Percentiles rank a stretch among this genome's conserved stretches.
Evolutionary conservation across 805 yeast genomes (phyloP).

Genomic region (Yueomyces sp.): DNA sequence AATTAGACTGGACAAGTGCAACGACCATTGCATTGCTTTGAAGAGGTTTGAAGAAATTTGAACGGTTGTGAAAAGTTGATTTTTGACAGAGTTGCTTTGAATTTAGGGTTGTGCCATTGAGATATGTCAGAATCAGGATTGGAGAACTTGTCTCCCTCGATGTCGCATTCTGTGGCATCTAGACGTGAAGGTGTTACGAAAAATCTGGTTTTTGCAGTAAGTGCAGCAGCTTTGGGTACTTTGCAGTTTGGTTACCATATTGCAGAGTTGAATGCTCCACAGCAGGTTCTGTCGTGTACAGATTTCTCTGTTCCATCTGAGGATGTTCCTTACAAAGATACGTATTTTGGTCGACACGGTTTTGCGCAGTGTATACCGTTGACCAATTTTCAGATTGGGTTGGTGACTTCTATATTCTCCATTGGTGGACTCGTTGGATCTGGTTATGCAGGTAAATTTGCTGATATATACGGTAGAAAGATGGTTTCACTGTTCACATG

Average conservation of each 20-base stretch:
- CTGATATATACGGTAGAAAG: slow-evolving; percentile 56
- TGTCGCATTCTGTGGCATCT: too few species aligned
- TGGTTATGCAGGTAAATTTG: slow-evolving; percentile 46
- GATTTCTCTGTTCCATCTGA: slow-evolving; percentile 7
- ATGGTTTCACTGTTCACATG: slow-evolving; percentile 39
- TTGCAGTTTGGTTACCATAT: slow-evolving; percentile 90
- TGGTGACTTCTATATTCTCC: slow-evolving; percentile 65
- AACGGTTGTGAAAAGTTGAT: too few species aligned
- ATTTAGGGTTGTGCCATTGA: too few species aligned
- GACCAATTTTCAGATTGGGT: slow-evolving; percentile 46
- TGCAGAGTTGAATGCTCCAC: slow-evolving; percentile 90
- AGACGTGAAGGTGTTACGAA: too few species aligned
- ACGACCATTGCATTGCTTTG: too few species aligned
- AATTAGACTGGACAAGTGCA: too few species aligned
- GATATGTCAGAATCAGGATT: too few species aligned
- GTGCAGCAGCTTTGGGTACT: slow-evolving; percentile 59
- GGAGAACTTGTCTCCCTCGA: too few species aligned
- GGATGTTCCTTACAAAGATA: slow-evolving; percentile 8
- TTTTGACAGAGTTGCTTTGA: too few species aligned
- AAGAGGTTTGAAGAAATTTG: too few species aligned
- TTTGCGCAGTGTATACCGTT: slow-evolving; percentile 42
- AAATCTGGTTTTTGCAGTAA: not conserved
- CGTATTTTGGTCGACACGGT: slow-evolving; percentile 22
- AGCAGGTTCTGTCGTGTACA: slow-evolving; percentile 49
- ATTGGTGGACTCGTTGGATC: slow-evolving; percentile 79